phyloP scores from a whole-genome alignment of 2,329 filamentous ascomycete species.

The Akanthomyces lecanii region DNA sequence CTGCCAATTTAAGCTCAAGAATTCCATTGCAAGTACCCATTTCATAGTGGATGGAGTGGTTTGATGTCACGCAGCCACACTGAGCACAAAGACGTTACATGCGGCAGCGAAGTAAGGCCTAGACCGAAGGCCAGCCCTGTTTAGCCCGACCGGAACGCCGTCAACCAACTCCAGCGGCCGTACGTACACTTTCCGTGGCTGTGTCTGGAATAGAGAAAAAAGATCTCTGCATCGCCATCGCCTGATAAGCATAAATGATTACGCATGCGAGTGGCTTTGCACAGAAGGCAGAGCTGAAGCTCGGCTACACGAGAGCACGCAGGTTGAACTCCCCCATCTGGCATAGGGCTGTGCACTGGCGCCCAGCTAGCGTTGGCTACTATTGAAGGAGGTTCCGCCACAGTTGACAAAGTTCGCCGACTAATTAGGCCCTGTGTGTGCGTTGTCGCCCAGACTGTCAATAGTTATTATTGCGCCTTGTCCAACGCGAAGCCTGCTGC shows the following conservation, averaged over 20 bases:
- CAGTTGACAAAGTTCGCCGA: neutral
- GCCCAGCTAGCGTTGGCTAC: neutral
- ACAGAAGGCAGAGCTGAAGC: neutral
- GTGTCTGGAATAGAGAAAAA: neutral
- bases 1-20: too few relatives aligned
- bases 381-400: neutral
- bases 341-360: conserved; percentile 1
- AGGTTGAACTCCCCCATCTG: neutral
- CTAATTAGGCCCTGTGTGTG: too few relatives aligned
- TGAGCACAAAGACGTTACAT: neutral
- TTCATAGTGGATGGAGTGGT: too few relatives aligned
- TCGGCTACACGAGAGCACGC: neutral
- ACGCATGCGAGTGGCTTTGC: conserved; percentile 8
- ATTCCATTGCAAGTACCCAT: too few relatives aligned
- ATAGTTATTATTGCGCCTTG: neutral
- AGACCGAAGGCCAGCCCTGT: neutral
- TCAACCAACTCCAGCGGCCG: neutral
- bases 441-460: neutral
- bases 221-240: neutral
- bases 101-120: neutral
- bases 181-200: neutral
- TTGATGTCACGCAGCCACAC: neutral
- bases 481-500: neutral
- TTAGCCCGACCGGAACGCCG: neutral
- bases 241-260: conserved; percentile 4